Percentiles rank a stretch among this genome's conserved stretches.
These are phyloP conservation scores for Rickenella mellea DNA, from an alignment of 768 basidiomycete genomes.

Conservation along the genomic window DNA sequence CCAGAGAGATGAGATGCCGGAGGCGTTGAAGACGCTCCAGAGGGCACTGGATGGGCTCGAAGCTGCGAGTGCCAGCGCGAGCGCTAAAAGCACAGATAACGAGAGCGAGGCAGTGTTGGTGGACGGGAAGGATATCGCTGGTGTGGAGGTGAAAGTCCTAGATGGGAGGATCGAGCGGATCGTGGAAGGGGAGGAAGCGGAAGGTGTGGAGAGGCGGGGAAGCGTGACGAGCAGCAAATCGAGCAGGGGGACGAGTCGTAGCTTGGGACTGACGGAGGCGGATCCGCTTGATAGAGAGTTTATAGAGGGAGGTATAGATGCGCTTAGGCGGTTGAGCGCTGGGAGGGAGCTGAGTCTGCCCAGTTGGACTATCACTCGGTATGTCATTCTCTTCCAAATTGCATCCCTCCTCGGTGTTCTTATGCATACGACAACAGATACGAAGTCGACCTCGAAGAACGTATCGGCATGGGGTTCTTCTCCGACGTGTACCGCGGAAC, in stretches of 20 bases:
- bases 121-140: not conserved
- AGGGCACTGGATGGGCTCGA: slow-evolving; percentile 44
- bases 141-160: not conserved
- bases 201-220: not conserved
- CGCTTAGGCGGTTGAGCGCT: slow-evolving; percentile 51
- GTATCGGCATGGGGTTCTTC: slow-evolving; percentile 68
- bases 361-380: slow-evolving; percentile 71
- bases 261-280: slow-evolving; percentile 4
- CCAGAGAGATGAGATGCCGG: slow-evolving; percentile 60
- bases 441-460: slow-evolving; percentile 62
- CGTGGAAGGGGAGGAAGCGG: not conserved
- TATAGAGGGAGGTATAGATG: slow-evolving; percentile 64
- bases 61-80: slow-evolving; percentile 5
- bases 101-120: not conserved
- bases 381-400: slow-evolving; percentile 5
- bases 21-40: slow-evolving; percentile 75
- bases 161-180: not conserved
- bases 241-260: slow-evolving; percentile 10
- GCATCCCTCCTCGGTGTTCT: not conserved
- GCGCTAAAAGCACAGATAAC: too few species aligned
- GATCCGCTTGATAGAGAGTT: slow-evolving; percentile 61
- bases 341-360: slow-evolving; percentile 35
- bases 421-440: too few species aligned
- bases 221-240: slow-evolving; percentile 8
- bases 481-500: slow-evolving; percentile 70